Conservation (phyloP, 192 early-diverging fungal species). For the Anaeromyces robustus region DNA sequence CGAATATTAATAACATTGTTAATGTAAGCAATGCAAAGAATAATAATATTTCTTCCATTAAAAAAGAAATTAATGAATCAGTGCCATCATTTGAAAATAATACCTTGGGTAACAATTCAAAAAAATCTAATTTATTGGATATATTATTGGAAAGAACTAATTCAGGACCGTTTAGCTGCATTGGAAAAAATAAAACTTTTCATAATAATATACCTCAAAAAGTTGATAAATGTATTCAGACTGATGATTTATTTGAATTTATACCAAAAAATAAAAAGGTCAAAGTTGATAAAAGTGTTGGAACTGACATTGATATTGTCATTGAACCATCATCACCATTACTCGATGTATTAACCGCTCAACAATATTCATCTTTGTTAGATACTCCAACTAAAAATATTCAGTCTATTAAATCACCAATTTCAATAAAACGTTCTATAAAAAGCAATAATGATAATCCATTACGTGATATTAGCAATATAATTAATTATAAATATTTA, state of each 20-base stretch:
- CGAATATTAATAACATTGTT: too few relatives aligned
- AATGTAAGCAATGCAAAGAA: too few relatives aligned
- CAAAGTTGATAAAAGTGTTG: not conserved
- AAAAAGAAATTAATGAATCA: not conserved
- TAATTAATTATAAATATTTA: not conserved
- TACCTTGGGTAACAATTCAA: not conserved
- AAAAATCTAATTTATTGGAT: not conserved
- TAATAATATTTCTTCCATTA: too few relatives aligned
- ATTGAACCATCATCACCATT: not conserved
- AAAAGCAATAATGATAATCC: not conserved
- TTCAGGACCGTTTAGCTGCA: not conserved
- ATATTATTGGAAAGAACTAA: not conserved
- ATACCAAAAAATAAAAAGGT: not conserved
- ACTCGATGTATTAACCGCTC: not conserved
- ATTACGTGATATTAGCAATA: not conserved
- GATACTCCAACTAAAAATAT: not conserved
- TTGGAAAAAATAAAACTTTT: not conserved
- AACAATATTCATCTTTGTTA: not conserved
- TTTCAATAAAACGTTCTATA: not conserved
- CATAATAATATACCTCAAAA: not conserved
- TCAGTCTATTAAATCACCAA: not conserved
- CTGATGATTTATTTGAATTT: not conserved
- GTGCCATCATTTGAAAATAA: not conserved
- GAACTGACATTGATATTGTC: not conserved
- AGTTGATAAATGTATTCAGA: not conserved